Conservation (phyloP, 805 yeast species). For the Ogataea nonfermentans region DNA sequence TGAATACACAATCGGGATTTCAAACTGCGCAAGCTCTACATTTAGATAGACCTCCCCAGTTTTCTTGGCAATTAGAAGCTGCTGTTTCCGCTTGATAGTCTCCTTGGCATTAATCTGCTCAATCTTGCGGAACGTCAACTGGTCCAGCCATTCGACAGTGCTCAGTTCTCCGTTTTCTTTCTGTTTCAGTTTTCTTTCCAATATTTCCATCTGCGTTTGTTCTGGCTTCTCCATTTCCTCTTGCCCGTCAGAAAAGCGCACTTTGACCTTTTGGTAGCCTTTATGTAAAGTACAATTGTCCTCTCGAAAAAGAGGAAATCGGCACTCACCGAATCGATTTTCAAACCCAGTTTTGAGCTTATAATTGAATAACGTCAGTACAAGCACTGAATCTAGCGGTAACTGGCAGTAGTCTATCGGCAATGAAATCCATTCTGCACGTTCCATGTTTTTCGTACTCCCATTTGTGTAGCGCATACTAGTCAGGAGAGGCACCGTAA, state of each 20-base stretch:
- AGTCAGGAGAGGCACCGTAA: slow-evolving; percentile 25
- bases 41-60: slow-evolving; percentile 19
- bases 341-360: slow-evolving; percentile 46
- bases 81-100: slow-evolving; percentile 10
- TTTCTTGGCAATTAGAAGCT: slow-evolving; percentile 12
- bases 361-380: slow-evolving; percentile 67
- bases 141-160: slow-evolving; percentile 71
- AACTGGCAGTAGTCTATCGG: slow-evolving; percentile 73
- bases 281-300: slow-evolving; percentile 55
- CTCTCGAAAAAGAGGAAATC: slow-evolving; percentile 53
- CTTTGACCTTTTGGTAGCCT: slow-evolving; percentile 63
- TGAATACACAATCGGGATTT: slow-evolving; percentile 67
- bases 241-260: slow-evolving; percentile 23
- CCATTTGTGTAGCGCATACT: slow-evolving; percentile 17
- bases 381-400: slow-evolving; percentile 58
- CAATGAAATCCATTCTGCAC: slow-evolving; percentile 63
- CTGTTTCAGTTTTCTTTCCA: slow-evolving; percentile 54
- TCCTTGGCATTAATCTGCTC: slow-evolving; percentile 37
- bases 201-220: slow-evolving; percentile 39
- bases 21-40: slow-evolving; percentile 63
- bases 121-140: slow-evolving; percentile 54
- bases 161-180: slow-evolving; percentile 69
- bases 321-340: slow-evolving; percentile 58
- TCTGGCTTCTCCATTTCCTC: slow-evolving; percentile 17
- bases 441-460: slow-evolving; percentile 3